Evolutionary conservation across 2,329 filamentous ascomycete species (phyloP).

Genomic region (Scleromitrula shiraiana): DNA sequence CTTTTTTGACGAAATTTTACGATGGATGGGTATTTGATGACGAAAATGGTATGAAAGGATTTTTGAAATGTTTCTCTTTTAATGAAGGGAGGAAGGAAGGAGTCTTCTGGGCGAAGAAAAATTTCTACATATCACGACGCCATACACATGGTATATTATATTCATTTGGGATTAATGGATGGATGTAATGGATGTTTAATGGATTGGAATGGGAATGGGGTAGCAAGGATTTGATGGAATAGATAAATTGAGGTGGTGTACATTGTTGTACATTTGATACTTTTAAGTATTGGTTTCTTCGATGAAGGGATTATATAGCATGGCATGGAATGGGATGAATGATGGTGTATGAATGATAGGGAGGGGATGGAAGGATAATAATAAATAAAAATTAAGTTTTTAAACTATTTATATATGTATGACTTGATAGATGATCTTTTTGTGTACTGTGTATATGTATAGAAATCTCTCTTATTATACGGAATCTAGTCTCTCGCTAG

Average conservation of each 20-base stretch:
- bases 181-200: not conserved
- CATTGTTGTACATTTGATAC: not conserved
- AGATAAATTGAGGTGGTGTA: not conserved
- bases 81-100: not conserved
- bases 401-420: too few species aligned
- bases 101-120: not conserved
- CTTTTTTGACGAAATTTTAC: conserved; percentile 3
- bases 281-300: not conserved
- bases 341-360: not conserved
- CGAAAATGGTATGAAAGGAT: not conserved
- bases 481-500: too few species aligned
- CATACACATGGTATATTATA: conserved; percentile 6
- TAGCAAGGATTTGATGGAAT: not conserved
- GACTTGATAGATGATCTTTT: too few species aligned
- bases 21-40: not conserved
- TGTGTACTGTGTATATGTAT: too few species aligned
- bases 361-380: not conserved
- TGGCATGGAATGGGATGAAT: not conserved
- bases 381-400: too few species aligned
- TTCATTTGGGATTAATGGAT: conserved; percentile 9
- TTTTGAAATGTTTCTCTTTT: not conserved
- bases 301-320: not conserved
- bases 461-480: too few species aligned
- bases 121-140: conserved; percentile 14
- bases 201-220: not conserved